Evolutionary conservation across 805 yeast genomes (phyloP), one percentile per base, ranked within the genome.

Genomic region (Danielia oregonensis): DNA sequence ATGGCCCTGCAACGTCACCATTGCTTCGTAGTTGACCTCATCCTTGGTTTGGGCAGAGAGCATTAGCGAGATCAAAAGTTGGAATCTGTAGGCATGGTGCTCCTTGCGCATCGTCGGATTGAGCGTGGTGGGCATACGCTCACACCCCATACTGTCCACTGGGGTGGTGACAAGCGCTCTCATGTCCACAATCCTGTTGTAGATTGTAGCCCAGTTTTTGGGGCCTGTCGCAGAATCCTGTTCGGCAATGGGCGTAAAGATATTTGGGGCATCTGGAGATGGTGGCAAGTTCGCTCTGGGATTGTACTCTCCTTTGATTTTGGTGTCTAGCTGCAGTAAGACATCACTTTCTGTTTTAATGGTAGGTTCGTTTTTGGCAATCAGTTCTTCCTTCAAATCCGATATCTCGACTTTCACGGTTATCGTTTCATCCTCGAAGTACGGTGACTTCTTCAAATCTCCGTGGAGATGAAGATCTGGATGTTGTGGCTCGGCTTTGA

Each of bases 21-120:
- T 82, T 0, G 93, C 94, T 26, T 71, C 72, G 35, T 70, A 83
- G 41, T 86, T 89, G 30, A 81, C 76, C 55, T 86, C 95, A 57
- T 89, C 97, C 52, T 84, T 88, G 2, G 97, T 89, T 48, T 89
- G 97, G 0, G 96, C 75, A 7, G 95, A 85, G 19, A 89, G 74
- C 89, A 89, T 85, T 33, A 89, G 67, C 3, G 95, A 79, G 0
- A 88, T 68, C 22, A 89, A 65, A 23, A 86, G 65, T 55, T 88
- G 96, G 51, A 81, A 82, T 32, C 96, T 67, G 50, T 59, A 76
- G 12, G 54, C 51, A 2, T 78, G 76, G 18, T 61, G 55, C 0
- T 24, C 33, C 6, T 30, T 27, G 21, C 51, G 60, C 6, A 72
- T 35, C 6, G 51, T 49, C 2, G 68, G 68, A 10, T 54, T 59